Percentiles rank a stretch among this genome's conserved stretches.
Conservation (phyloP, 441 rosid species). For the Adansonia grandidieri region DNA sequence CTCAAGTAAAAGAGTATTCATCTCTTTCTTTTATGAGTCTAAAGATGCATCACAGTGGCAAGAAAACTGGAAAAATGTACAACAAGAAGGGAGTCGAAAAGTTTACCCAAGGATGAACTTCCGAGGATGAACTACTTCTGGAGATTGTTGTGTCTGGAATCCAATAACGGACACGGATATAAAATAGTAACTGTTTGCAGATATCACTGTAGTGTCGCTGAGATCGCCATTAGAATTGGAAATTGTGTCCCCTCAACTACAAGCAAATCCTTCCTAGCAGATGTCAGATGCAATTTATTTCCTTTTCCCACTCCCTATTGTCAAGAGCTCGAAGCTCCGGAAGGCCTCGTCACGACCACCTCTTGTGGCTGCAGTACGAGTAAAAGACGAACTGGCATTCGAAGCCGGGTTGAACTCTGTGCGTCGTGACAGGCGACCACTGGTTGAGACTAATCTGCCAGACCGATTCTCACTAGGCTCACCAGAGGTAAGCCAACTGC, state of each 20-base stretch:
- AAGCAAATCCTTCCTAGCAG: conserved; percentile 25
- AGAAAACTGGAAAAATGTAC: no score
- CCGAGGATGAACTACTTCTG: no score
- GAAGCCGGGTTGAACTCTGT: conserved; percentile 52
- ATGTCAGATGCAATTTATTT: conserved; percentile 40
- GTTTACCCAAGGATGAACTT: no score
- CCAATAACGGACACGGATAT: no score
- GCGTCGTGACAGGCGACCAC: conserved; percentile 50
- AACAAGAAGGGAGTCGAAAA: no score
- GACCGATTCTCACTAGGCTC: conserved; percentile 57
- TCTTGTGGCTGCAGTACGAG: conserved; percentile 48
- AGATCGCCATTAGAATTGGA: no score
- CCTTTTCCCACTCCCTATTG: conserved; percentile 67
- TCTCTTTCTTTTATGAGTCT: no score
- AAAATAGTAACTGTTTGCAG: no score
- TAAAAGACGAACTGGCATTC: conserved; percentile 63
- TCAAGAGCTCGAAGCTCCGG: conserved; percentile 70
- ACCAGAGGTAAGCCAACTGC: conserved; percentile 58
- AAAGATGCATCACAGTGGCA: no score
- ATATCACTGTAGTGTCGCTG: no score
- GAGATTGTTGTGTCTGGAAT: no score
- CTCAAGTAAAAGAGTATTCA: no score
- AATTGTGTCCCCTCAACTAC: conserved; percentile 25
- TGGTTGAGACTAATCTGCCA: conserved; percentile 53
- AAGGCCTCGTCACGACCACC: conserved; percentile 58